A percentile compares a stretch with the other conserved stretches of the same genome.
Evolutionary conservation across 768 basidiomycete species (phyloP).

Genomic region (Leccinum broughii): DNA sequence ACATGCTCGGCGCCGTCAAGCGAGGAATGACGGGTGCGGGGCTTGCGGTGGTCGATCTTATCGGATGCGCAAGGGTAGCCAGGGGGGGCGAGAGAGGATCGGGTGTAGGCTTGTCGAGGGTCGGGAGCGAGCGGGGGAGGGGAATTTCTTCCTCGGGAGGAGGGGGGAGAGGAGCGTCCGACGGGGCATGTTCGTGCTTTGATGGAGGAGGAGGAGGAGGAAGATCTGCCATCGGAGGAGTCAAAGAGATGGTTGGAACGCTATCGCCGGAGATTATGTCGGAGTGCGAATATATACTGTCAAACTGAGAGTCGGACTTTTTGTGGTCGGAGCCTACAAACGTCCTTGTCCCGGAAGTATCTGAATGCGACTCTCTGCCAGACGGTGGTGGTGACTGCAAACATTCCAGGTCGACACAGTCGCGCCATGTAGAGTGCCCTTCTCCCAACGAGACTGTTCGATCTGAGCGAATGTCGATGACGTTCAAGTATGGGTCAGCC

Average conservation of each 20-base stretch:
- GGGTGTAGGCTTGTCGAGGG: conserved; percentile 52
- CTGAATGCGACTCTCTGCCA: conserved; percentile 13
- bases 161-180: background rate
- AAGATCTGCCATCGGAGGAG: conserved; percentile 7
- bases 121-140: conserved; percentile 32
- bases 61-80: conserved; percentile 39
- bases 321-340: conserved; percentile 8
- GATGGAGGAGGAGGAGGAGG: conserved; percentile 2
- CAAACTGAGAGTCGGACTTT: conserved; percentile 1
- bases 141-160: conserved; percentile 37
- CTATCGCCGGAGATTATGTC: conserved; percentile 1
- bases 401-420: conserved; percentile 6
- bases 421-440: background rate
- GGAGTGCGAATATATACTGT: conserved; percentile 12
- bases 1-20: conserved; percentile 58
- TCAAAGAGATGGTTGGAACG: background rate
- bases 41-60: conserved; percentile 6
- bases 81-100: conserved; percentile 38
- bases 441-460: background rate
- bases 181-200: background rate
- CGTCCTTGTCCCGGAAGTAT: conserved; percentile 23
- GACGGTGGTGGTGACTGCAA: conserved; percentile 1
- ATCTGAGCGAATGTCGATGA: conserved; percentile 24
- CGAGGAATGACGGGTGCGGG: conserved; percentile 53
- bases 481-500: conserved; percentile 11